Base-by-base conservation (phyloP, 306 rosid species). In the Vachellia pachyceras region DNA sequence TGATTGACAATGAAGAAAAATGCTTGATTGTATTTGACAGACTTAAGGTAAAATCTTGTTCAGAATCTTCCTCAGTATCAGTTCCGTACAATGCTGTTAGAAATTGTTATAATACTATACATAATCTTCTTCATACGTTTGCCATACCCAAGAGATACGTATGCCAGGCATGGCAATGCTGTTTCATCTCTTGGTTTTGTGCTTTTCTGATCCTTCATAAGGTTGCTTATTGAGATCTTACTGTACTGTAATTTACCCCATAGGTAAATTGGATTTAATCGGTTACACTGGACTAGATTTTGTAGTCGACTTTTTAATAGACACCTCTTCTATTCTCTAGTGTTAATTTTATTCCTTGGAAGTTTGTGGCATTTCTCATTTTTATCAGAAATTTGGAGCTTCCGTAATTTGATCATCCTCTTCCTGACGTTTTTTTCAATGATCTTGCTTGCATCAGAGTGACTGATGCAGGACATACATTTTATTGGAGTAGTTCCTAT, bases 11-110 rank as follows among this genome's bases (percentile, higher is more conserved):
- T 81, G 97, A 93, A 88, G 89, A 89, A 35, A 95, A 91, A 88
- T 95, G 98, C 79, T 84, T 91, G 90, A 76, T 93, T 83, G 99
- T 95, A 83, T 95, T 95, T 84, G 92, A 87, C 69, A 89, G 98
- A 83, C 97, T 95, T 63, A 91, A 95, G 98, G 99, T 95, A 88
- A 83, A 41, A 72, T 84, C 75, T 65, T 37, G 39, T 69, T 77
- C 65, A 58, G 73, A 57, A 61, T 36, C 46, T 75, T 45, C 33
- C n/a, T 44, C 50, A 18, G 22, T 57, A 6, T 55, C 55, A 15
- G 11, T 74, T 36, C 22, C 39, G 29, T 68, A 58, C 15, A 35
- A 64, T 55, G 20, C 1, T 61, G 3, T 37, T 37, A 15, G 45
- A 65, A 36, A 36, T 7, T 65, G 17, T 17, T 13, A 36, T 65